These are phyloP conservation scores for Fagopyrum esculentum DNA, from an alignment of 148 eudicot species.

Conservation along the genomic window DNA sequence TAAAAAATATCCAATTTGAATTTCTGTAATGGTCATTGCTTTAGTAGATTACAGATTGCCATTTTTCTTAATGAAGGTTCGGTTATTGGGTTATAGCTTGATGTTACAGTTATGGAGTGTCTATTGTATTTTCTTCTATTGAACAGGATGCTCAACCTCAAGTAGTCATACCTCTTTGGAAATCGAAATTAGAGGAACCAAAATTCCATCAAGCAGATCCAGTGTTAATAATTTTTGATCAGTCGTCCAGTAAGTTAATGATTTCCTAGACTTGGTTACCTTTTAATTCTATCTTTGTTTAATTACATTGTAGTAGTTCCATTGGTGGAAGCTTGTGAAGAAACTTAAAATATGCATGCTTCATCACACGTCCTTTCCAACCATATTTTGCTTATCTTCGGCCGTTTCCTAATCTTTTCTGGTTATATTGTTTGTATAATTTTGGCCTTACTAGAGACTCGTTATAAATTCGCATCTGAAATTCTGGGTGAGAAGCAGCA, in stretches of 20 bases:
- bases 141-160: constrained; percentile 54
- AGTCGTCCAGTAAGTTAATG: constrained; percentile 31
- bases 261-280: not conserved
- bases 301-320: not conserved
- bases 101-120: not conserved
- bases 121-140: constrained; percentile 12
- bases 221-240: constrained; percentile 30
- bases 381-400: not conserved
- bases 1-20: not conserved
- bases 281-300: not conserved
- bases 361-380: not conserved
- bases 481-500: constrained; percentile 47
- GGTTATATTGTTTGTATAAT: not conserved
- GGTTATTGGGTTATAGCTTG: not conserved
- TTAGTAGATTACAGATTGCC: not conserved
- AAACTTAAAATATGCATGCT: not conserved
- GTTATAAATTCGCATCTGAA: constrained; percentile 43
- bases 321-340: not conserved
- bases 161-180: constrained; percentile 44
- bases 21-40: not conserved
- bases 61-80: not conserved
- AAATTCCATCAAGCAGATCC: constrained; percentile 45
- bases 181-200: constrained; percentile 38
- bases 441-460: constrained; percentile 29
- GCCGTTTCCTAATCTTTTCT: not conserved